Evolutionary conservation across 2,329 filamentous ascomycete genomes (phyloP), one percentile per base, ranked within the genome.

Genomic region (Colletotrichum tropicale): DNA sequence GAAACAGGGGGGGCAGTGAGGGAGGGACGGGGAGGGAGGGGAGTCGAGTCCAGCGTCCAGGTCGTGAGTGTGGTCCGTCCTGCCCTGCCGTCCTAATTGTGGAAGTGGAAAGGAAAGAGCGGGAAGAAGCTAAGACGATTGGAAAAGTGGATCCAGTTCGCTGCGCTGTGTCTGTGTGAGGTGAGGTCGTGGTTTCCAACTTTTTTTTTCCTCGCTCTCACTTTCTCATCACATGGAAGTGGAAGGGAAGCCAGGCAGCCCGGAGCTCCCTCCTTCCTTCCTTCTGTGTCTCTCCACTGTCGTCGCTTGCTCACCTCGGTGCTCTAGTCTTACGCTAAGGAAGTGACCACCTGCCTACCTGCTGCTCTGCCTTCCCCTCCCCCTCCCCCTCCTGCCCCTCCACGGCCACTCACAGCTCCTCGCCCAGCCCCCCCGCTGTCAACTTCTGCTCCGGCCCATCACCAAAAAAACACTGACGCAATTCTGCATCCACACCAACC

Each of bases 401-500:
- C 43, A 48, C 43, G 43, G 12, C 43, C 43, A 48, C 43, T 48
- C 43, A 48, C 43, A 34, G 58, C 30, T 62, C 66, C 10, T 38
- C 32, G 38, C 58, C 67, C 67, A 74, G 61, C 72, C 68, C 61
- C 43, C 58, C 70, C 36, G 70, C 67, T 55, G 69, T 74, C 34
- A 60, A 36, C 21, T 38, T 18, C 26, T 52, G 28, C 55, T 70
- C 48, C 58, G 55, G 43, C 43, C 24, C 73, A 75, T 75, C 73
- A 32, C 55, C 73, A 43, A 38, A 67, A 75, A 62, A 58, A 66
- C 56, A 72, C 69, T 75, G 73, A 75, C 73, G 73, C 34, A 72
- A 75, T 75, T 36, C 61, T 58, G 73, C 73, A 75, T 75, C 73
- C 36, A 66, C 72, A 24, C 68, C 61, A 64, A 64, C 72, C 61